These are phyloP conservation scores for Pseudogymnoascus sp. DNA, from an alignment of 2,329 filamentous ascomycete species.

Conservation along the genomic window DNA sequence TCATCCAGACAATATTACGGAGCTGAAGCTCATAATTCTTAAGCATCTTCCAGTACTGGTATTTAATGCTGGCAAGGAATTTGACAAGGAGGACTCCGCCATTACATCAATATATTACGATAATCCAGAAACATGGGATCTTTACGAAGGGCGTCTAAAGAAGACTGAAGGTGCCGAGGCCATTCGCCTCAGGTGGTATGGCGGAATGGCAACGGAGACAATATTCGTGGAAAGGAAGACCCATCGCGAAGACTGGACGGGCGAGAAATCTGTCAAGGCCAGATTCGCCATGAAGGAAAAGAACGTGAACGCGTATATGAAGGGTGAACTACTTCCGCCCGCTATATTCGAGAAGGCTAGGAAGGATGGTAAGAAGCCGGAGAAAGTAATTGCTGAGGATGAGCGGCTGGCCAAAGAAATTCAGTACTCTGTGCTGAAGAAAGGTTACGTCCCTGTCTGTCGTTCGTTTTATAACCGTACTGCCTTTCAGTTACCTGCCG, in stretches of 20 bases:
- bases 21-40: constrained; percentile 93
- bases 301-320: constrained; percentile 86
- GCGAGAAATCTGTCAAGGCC: constrained; percentile 97
- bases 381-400: constrained; percentile 84
- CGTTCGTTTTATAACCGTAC: constrained; percentile 97
- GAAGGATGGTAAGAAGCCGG: constrained; percentile 88
- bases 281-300: constrained; percentile 95
- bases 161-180: constrained; percentile 98
- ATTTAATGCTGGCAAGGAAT: constrained; percentile 96
- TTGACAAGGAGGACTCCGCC: constrained; percentile 80
- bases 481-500: constrained; percentile 92
- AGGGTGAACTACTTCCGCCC: constrained; percentile 74
- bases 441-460: constrained; percentile 81
- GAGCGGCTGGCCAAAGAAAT: constrained; percentile 86
- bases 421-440: constrained; percentile 85
- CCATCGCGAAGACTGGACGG: constrained; percentile 97
- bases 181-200: constrained; percentile 94
- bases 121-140: constrained; percentile 86
- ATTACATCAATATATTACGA: constrained; percentile 99
- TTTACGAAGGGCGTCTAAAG: constrained; percentile 90
- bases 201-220: constrained; percentile 88
- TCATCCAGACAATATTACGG: constrained; percentile 95
- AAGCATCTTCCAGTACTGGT: constrained; percentile 96
- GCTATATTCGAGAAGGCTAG: constrained; percentile 95
- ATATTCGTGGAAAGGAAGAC: constrained; percentile 98